Evolutionary conservation across 768 basidiomycete species (phyloP), one percentile per base, ranked within the genome.

Genomic region (Heimioporus sp.): DNA sequence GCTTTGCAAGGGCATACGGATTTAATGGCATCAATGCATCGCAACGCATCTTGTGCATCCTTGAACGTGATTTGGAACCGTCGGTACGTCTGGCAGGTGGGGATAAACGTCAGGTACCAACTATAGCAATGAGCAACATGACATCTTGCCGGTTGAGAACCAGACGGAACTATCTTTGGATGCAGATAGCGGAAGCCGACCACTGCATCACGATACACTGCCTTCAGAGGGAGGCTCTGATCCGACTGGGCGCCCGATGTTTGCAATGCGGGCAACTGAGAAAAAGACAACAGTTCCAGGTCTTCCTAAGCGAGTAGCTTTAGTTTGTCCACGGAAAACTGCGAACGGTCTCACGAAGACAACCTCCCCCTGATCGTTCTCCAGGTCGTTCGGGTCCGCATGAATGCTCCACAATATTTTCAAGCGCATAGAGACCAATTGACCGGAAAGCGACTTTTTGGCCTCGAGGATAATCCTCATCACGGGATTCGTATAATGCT

Each of bases 141-240:
- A 41, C 16, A 17, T 64, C 68, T 52, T 59, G 70, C 75, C 47
- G 71, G 68, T n/a, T 56, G 58, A 37, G 58, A 58, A 41, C 66
- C 66, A 16, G 60, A 58, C 10, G 63, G 58, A 6, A 61, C 39
- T 12, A 54, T 73, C 30, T 72, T 73, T 24, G 78, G 77, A 55
- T 86, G 75, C 32, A 89, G 70, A 60, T 91, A 92, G 20, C 89
- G 83, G 41, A 92, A 79, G 12, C 90, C 90, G 24, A 90, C 85
- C 0, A 85, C 73, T 5, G 78, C 73, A 49, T 86, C 88, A 20
- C 86, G 82, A 64, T 87, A 88, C 10, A 91, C 87, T 9, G 87
- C 89, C 66, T 90, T 90, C 39, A 92, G 69, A n/a, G 90, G 87
- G 30, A 86, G 74, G 20, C 80, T 79, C 57, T 86, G 83, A 12